phyloP scores from a whole-genome alignment of 1,139 yeast species.

The Magnusiomyces suaveolens region DNA sequence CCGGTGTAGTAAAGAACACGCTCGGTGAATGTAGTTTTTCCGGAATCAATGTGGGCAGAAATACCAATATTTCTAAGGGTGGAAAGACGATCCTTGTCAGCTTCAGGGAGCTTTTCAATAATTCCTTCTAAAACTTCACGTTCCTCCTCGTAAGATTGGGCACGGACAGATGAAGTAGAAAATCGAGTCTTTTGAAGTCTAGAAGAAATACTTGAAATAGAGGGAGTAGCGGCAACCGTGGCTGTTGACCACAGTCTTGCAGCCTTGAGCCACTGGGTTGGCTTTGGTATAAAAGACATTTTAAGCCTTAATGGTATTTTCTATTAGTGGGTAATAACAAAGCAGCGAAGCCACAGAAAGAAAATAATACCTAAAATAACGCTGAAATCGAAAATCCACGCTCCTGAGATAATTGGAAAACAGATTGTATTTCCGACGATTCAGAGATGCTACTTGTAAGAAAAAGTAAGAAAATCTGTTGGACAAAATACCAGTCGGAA shows the following conservation, averaged over 20 bases:
- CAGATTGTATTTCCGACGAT: no score
- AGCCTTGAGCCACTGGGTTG: background rate
- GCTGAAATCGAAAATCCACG: no score
- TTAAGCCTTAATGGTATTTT: background rate
- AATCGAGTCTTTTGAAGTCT: background rate
- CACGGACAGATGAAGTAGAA: conserved; percentile 7
- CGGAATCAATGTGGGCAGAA: conserved; percentile 95
- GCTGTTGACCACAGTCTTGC: background rate
- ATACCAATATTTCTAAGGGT: conserved; percentile 90
- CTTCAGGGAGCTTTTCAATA: conserved; percentile 42
- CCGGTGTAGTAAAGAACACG: conserved; percentile 95
- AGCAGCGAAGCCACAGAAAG: no score
- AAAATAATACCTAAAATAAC: no score
- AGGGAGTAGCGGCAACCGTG: background rate
- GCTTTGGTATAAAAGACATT: background rate
- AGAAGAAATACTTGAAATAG: background rate
- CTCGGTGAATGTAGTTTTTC: conserved; percentile 94
- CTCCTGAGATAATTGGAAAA: no score
- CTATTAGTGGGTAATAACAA: no score
- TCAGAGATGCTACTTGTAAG: no score
- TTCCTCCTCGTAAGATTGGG: conserved; percentile 28
- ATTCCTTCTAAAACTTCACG: conserved; percentile 33
- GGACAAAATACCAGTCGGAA: no score
- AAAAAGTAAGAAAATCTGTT: no score
- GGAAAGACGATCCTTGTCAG: conserved; percentile 46